Conservation (phyloP, 1,284 basidiomycete genomes). For the Grifola frondosa region DNA sequence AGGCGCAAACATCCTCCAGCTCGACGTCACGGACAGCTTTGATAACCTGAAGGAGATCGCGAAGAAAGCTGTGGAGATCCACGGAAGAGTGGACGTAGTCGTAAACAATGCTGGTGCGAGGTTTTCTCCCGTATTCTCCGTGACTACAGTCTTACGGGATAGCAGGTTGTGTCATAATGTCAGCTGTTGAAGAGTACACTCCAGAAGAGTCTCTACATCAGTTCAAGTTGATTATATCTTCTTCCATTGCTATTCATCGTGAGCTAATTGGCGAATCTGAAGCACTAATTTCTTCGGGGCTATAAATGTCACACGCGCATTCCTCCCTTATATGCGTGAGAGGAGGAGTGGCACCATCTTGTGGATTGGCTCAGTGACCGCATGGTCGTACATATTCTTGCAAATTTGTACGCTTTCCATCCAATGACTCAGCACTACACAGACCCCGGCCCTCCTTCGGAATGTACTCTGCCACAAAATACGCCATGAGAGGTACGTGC, state of each 20-base stretch:
- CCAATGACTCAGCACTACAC: too few species aligned
- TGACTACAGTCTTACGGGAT: too few species aligned
- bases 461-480: too few species aligned
- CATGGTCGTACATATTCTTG: slow-evolving; percentile 14
- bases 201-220: too few species aligned
- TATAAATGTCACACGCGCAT: slow-evolving; percentile 22
- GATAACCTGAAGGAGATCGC: slow-evolving; percentile 22
- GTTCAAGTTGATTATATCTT: slow-evolving; percentile 13
- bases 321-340: slow-evolving; percentile 16
- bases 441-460: too few species aligned
- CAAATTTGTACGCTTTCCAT: neutral
- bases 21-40: slow-evolving; percentile 31
- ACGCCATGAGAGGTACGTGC: too few species aligned
- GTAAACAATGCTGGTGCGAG: slow-evolving; percentile 33
- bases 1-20: too few species aligned
- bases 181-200: too few species aligned
- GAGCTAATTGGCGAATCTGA: slow-evolving; percentile 9
- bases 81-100: slow-evolving; percentile 35
- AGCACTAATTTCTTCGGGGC: slow-evolving; percentile 32
- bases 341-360: slow-evolving; percentile 11
- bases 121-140: too few species aligned
- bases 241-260: neutral
- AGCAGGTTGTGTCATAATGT: too few species aligned
- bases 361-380: slow-evolving; percentile 9
- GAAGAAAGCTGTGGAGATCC: slow-evolving; percentile 26